Evolutionary conservation across 1,284 basidiomycete species (phyloP), one percentile per base, ranked within the genome.

Genomic region (Trichosporon ovoides): DNA sequence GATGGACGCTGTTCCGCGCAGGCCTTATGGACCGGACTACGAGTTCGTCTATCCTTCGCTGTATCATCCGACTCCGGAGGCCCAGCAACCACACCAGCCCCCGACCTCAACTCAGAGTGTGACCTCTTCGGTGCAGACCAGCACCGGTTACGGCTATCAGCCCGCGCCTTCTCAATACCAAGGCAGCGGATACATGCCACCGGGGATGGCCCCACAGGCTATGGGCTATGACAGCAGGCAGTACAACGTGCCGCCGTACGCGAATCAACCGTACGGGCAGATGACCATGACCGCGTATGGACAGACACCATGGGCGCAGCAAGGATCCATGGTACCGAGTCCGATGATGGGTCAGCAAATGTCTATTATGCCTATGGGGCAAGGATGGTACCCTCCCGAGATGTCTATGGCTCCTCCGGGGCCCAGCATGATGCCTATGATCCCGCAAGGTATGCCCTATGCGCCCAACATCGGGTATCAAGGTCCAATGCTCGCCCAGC

Each of bases 1-100:
- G n/a, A 55, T 67, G 16, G 73, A 73, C 55, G 63, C 67, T 11
- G 67, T 73, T 1, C 66, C 73, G 18, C 57, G 71, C 35, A 63
- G 66, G 7, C 33, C 58, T 31, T 68, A 67, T 40, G 57, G 49
- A 2, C 35, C 54, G 0, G 55, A 63, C 20, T 67, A 56, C 43
- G 69, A 75, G 43, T 65, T 68, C 5, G 63, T 71, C 20, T 75
- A 70, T 51, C 66, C 71, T 2, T 72, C 71, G 3, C 57, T 73
- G 20, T 73, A 69, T 37, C 66, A 72, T 37, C 62, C 68, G 5
- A 48, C 57, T 10, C 57, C 55, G 19, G 56, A 63, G 18, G 19
- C 28, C 9, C 52, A 55, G 20, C 37, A 54, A 14, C 43, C 24
- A n/a, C n/a, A n/a, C 22, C 43, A 22, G 3, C 43, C 43, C n/a